Base-by-base conservation (phyloP, 2,329 filamentous ascomycete species). In the Aspergillus hiratsukae region DNA sequence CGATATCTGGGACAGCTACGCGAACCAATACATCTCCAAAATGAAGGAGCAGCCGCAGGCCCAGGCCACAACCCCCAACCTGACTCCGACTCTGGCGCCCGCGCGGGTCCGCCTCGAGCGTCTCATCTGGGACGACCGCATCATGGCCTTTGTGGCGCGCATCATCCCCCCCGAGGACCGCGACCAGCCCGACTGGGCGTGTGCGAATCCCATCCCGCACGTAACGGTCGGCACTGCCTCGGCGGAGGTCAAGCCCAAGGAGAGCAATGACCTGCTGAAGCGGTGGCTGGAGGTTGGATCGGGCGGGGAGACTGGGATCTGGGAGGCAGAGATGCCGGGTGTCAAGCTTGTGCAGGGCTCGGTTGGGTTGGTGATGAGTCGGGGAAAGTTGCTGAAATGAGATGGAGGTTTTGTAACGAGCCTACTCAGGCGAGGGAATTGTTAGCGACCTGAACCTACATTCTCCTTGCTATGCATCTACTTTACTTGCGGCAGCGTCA, bases 111-210 rank as follows among this genome's bases (percentile, higher is more conserved):
- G 81, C 40, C 75, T 87, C 31, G 83, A 87, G 69, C 80, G 79
- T 6, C 75, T 97, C 49, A 86, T 99, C 8, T 97, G 88, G 81
- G 89, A 97, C 67, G 80, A 87, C 60, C 83, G 91, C 4, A 80
- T 97, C 68, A 97, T 99, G 94, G 87, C 91, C 5, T 88, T 99
- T 56, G 89, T 96, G 3, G 91, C 90, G 17, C 84, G 92, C 9
- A 78, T 96, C 2, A 59, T 76, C 23, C 75, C 76, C 7, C 56
- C 66, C 2, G 63, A 66, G 1, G 61, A 60, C 11, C 31, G 85
- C 55, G 75, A 82, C 14, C 75, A 64, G 51, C 54, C 62, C 73
- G 58, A 77, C 49, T 90, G 87, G 85, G 79, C 85, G 54, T 93
- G 87, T 59, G 82, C 84, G 46, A 99, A 99, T 69, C 75, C 80